phyloP scores from a whole-genome alignment of 2,329 filamentous ascomycete genomes.

The Diplodia seriata region DNA sequence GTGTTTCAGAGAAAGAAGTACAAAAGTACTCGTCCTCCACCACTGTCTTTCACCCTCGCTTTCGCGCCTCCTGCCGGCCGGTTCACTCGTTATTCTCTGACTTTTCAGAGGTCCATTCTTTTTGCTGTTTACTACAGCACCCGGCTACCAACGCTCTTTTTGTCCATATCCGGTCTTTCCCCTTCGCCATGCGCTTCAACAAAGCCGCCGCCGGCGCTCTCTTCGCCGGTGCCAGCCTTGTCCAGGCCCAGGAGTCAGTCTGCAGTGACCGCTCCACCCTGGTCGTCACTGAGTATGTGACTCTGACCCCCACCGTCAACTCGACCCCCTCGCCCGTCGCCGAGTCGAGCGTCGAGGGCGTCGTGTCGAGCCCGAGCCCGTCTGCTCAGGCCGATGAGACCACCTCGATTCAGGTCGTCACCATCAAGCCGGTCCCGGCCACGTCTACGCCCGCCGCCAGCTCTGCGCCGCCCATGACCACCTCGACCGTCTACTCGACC shows the following conservation, averaged over 20 bases:
- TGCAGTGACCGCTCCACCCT: slow-evolving; percentile 31
- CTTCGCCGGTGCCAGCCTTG: slow-evolving; percentile 30
- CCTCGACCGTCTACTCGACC: slow-evolving; percentile 16
- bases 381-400: slow-evolving; percentile 14
- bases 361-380: neutral
- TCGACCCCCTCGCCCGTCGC: slow-evolving; percentile 15
- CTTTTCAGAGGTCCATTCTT: slow-evolving; percentile 33
- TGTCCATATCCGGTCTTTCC: slow-evolving; percentile 6
- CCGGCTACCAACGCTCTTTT: slow-evolving; percentile 20
- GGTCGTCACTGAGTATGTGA: slow-evolving; percentile 27
- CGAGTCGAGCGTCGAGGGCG: slow-evolving; percentile 9
- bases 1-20: slow-evolving; percentile 24
- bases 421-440: slow-evolving; percentile 23
- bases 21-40: slow-evolving; percentile 20
- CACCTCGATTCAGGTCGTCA: slow-evolving; percentile 13
- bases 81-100: slow-evolving; percentile 30
- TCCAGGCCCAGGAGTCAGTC: slow-evolving; percentile 26
- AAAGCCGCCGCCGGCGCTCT: slow-evolving; percentile 29
- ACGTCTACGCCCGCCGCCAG: neutral
- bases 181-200: slow-evolving; percentile 27
- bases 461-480: slow-evolving; percentile 4
- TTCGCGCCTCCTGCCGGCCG: slow-evolving; percentile 9
- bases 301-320: slow-evolving; percentile 25
- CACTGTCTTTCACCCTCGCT: neutral
- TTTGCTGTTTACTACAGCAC: neutral